Evolutionary conservation across 805 yeast species (phyloP), one percentile per base, ranked within the genome.

Genomic region (Saccharomycopsis sp.): DNA sequence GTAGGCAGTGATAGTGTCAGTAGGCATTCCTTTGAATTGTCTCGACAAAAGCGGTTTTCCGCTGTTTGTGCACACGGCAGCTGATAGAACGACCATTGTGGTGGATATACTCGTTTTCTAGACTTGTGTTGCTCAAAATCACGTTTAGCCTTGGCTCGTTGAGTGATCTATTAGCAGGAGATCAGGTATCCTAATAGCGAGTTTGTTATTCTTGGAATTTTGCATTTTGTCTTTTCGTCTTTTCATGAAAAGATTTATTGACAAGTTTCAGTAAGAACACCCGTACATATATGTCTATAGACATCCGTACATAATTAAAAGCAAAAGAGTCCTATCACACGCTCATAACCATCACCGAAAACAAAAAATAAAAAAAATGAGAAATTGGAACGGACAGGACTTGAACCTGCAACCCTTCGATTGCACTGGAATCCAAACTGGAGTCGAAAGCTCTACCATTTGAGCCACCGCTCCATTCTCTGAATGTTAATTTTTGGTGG

Each of bases 1-100:
- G 62, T 94, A 78, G 55, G 91, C 89, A 44, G 94, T 85, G 67
- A 92, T 91, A 65, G 96, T 79, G 68, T 92, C 96, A 68, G 86
- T 86, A 54, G 88, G 78, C 65, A 94, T 73, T 63, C 90, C 97
- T 62, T 84, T 81, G 75, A 93, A 94, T 75, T 91, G 98, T 69
- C 99, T 84, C 24, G 97, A 89, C 54, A 94, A 76, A 65, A 94
- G 82, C 23, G 97, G 89, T 67, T 91, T 93, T 59, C 99, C 99
- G 60, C 90, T 86, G 67, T 92, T 89, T 49, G 97, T 86, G 72
- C 97, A 89, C 66, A 94, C 88, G 50, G 97, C 88, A 53, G 97
- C 97, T 56, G 99, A 97, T 70, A 93, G 78, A 56, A 88, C 90
- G 62, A 83, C 92, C 96, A 77, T 77, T 41, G 47, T 55, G 49